Conservation (phyloP, 2,329 filamentous ascomycete species). For the Dichotomopilus funicola region DNA sequence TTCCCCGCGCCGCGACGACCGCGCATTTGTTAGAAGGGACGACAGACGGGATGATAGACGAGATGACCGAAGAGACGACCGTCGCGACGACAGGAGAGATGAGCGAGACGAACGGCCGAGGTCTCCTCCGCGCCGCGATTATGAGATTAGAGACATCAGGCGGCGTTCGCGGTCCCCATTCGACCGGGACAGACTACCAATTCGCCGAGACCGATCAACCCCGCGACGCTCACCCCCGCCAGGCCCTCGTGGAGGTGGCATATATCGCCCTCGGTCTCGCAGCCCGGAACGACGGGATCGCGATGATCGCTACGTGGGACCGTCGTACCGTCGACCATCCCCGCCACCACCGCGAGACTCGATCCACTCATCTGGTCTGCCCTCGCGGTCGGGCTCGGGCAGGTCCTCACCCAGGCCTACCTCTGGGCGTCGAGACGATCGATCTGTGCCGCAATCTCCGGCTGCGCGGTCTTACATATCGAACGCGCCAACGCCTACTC, state of each 20-base stretch:
- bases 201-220: slow-evolving; percentile 32
- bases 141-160: slow-evolving; percentile 32
- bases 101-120: slow-evolving; percentile 29
- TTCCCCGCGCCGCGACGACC: slow-evolving; percentile 35
- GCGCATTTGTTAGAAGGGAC: slow-evolving; percentile 4
- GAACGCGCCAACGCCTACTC: slow-evolving; percentile 9
- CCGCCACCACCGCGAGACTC: slow-evolving; percentile 45
- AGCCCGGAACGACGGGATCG: slow-evolving; percentile 44
- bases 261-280: slow-evolving; percentile 49
- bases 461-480: slow-evolving; percentile 28
- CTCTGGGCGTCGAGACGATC: slow-evolving; percentile 39
- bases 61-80: slow-evolving; percentile 8
- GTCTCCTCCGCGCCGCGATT: slow-evolving; percentile 34
- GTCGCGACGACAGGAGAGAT: slow-evolving; percentile 16
- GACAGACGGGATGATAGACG: slow-evolving; percentile 9
- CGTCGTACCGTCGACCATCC: slow-evolving; percentile 41
- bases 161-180: slow-evolving; percentile 51
- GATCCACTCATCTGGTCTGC: slow-evolving; percentile 43
- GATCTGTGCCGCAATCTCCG: slow-evolving; percentile 42
- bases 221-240: slow-evolving; percentile 35
- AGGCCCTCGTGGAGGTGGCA: slow-evolving; percentile 33
- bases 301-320: slow-evolving; percentile 34
- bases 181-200: slow-evolving; percentile 37
- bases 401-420: slow-evolving; percentile 47
- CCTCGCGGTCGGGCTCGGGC: slow-evolving; percentile 45